Evolutionary conservation across 495 filamentous ascomycete genomes (phyloP), one percentile per base, ranked within the genome.

Genomic region (Penicillium argentinense): DNA sequence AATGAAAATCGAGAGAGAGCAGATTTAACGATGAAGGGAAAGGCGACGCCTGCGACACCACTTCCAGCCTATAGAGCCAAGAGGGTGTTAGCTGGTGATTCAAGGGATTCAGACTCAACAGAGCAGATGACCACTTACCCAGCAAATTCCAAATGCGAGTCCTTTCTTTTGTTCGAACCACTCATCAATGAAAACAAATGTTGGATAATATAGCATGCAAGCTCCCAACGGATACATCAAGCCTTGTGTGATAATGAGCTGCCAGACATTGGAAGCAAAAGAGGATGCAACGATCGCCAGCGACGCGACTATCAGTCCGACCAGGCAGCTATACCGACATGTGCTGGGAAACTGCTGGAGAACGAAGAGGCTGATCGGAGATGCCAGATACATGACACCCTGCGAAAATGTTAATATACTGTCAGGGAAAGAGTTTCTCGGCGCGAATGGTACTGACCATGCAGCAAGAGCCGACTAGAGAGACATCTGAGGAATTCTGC

Each of bases 1-100:
- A 76, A 78, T 4, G 82, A 82, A 32, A 74, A 78, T 0, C 16
- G 33, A 9, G 68, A 44, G 4, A 86, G 69, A 3, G 80, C 36
- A 51, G 56, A 60, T 24, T 79, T 47, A 16, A 83, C 55, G 0
- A 78, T 36, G 9, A 78, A 57, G 0, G 80, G 81, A 3, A 83
- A 46, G 1, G 69, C 54, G 4, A 63, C 60, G 3, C 76, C 74
- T 2, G 47, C 49, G 17, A 68, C 34, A 19, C 71, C 63, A 18
- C 68, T 78, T 4, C 69, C 69, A 7, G 67, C 67, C 30, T 34
- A 18, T 34, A 5, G n/a, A n/a, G n/a, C n/a, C n/a, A n/a, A n/a
- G n/a, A n/a, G n/a, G n/a, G n/a, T n/a, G n/a, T n/a, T n/a, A n/a
- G n/a, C n/a, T n/a, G n/a, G n/a, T n/a, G n/a, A 3, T 30, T 30